These are phyloP conservation scores for Erysimum pusillum DNA, from an alignment of 441 rosid species.

Conservation along the genomic window DNA sequence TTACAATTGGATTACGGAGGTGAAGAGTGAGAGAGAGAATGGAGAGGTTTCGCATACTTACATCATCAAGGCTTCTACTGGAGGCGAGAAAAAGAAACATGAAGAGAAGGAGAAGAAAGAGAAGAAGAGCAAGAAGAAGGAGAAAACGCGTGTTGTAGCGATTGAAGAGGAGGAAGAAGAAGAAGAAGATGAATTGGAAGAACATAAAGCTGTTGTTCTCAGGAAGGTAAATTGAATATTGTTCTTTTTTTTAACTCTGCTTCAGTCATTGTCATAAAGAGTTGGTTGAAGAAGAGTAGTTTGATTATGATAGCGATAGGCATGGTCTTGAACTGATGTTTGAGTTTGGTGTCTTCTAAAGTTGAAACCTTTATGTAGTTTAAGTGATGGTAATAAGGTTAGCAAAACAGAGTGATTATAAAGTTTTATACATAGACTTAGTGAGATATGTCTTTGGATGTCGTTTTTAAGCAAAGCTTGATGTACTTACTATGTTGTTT, in stretches of 20 bases:
- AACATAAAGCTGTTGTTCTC: slow-evolving; percentile 62
- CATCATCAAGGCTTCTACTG: slow-evolving; percentile 63
- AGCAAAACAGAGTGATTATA: background rate
- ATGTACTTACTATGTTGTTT: slow-evolving; percentile 17
- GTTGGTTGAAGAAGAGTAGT: background rate
- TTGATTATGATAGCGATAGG: slow-evolving; percentile 1
- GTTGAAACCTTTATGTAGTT: slow-evolving; percentile 26
- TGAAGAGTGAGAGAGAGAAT: slow-evolving; percentile 69
- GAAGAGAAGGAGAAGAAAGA: slow-evolving; percentile 49
- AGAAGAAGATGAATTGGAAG: slow-evolving; percentile 54
- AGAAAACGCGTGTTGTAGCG: slow-evolving; percentile 70
- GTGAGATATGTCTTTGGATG: background rate
- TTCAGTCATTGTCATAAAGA: slow-evolving; percentile 7
- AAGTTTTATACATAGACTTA: background rate
- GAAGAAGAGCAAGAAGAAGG: slow-evolving; percentile 54
- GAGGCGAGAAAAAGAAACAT: slow-evolving; percentile 45
- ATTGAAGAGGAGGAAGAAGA: slow-evolving; percentile 65
- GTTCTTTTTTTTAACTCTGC: slow-evolving; percentile 4
- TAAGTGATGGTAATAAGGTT: background rate
- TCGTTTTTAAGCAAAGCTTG: background rate
- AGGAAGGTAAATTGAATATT: slow-evolving; percentile 59
- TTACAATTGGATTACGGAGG: slow-evolving; percentile 80
- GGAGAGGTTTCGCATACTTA: slow-evolving; percentile 62
- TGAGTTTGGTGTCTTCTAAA: slow-evolving; percentile 14
- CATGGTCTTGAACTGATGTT: background rate